Evolutionary conservation across 306 rosid genomes (phyloP).

Genomic region (Cicer bijugum): DNA sequence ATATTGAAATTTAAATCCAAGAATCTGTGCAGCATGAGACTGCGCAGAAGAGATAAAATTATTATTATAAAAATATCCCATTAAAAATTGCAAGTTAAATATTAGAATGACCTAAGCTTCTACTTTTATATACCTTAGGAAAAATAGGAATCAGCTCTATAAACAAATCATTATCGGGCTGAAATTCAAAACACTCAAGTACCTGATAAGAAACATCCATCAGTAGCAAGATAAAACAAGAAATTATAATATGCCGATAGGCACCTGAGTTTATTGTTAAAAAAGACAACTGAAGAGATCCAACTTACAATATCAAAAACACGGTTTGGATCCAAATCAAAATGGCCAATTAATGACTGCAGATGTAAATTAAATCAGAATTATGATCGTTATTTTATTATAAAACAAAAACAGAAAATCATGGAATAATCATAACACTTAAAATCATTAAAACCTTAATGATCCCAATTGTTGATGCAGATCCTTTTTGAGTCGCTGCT

Average conservation of each 20-base stretch:
- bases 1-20: slow-evolving; percentile 93
- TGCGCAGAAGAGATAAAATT: slow-evolving; percentile 55
- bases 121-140: slow-evolving; percentile 70
- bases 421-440: slow-evolving; percentile 7
- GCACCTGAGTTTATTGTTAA: background rate
- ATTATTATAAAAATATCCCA: slow-evolving; percentile 14
- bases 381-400: slow-evolving; percentile 24
- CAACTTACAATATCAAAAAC: slow-evolving; percentile 93
- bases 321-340: slow-evolving; percentile 97
- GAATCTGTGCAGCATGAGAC: slow-evolving; percentile 99
- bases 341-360: slow-evolving; percentile 99
- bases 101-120: slow-evolving; percentile 21
- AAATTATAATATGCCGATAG: slow-evolving; percentile 25
- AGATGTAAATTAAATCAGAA: slow-evolving; percentile 44
- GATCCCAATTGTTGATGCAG: slow-evolving; percentile 84
- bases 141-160: slow-evolving; percentile 93
- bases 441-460: slow-evolving; percentile 72
- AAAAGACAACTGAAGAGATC: background rate
- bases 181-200: slow-evolving; percentile 93
- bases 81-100: slow-evolving; percentile 2
- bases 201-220: slow-evolving; percentile 60
- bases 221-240: slow-evolving; percentile 36
- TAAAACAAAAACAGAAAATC: slow-evolving; percentile 35
- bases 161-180: slow-evolving; percentile 75
- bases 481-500: slow-evolving; percentile 60